Conservation (phyloP, 73 alveolate genomes). For the Paramecium bursaria region DNA sequence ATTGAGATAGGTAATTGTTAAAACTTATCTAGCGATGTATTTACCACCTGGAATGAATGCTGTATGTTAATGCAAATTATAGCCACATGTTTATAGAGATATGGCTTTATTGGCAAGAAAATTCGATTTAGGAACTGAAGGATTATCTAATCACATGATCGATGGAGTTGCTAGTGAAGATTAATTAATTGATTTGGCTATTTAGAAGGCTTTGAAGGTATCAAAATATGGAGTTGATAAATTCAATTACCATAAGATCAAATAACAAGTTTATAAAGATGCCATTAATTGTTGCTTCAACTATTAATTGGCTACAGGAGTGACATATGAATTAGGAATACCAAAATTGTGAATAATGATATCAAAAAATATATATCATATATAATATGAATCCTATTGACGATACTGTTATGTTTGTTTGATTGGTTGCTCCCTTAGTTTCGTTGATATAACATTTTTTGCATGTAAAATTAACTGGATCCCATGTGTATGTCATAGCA, state of each 20-base stretch:
- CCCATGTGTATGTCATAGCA: no score
- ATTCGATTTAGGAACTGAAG: slow-evolving; percentile 62
- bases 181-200: slow-evolving; percentile 26
- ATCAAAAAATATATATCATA: no score
- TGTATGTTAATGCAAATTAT: slow-evolving; percentile 48
- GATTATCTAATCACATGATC: slow-evolving; percentile 6
- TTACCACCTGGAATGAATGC: slow-evolving; percentile 74
- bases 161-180: slow-evolving; percentile 56
- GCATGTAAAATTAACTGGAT: no score
- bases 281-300: slow-evolving; percentile 46
- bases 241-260: slow-evolving; percentile 27
- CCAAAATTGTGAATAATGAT: slow-evolving; percentile 34
- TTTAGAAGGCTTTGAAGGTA: slow-evolving; percentile 3
- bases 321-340: slow-evolving; percentile 20
- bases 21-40: slow-evolving; percentile 35
- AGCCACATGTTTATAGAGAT: slow-evolving; percentile 62
- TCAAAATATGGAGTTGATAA: slow-evolving; percentile 54
- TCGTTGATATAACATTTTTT: no score
- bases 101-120: slow-evolving; percentile 58
- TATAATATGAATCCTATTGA: no score
- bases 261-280: slow-evolving; percentile 26
- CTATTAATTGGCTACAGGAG: slow-evolving; percentile 46
- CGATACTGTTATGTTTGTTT: no score
- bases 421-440: no score
- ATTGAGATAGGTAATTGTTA: slow-evolving; percentile 46